A percentile compares a stretch with the other conserved stretches of the same genome.
Conservation (phyloP, 2,329 filamentous ascomycete species). For the Aspergillus arachidicola region DNA sequence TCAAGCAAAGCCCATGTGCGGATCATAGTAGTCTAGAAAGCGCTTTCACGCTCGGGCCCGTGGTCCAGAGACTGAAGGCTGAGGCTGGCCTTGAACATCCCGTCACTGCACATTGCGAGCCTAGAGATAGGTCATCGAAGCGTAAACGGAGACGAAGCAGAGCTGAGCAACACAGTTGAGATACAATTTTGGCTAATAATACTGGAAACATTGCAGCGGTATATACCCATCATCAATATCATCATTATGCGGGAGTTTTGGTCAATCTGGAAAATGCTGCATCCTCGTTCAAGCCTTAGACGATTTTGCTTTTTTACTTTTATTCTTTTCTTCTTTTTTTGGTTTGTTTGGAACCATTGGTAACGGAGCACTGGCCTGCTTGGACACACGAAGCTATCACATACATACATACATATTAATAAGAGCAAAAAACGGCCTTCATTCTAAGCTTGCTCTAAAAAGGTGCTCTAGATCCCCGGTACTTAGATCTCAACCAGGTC, state of each 20-base stretch:
- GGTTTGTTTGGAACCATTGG: not conserved
- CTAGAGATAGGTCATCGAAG: slow-evolving; percentile 8
- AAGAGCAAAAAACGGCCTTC: not conserved
- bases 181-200: slow-evolving; percentile 4
- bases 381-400: not conserved
- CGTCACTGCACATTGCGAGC: slow-evolving; percentile 8
- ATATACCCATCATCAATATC: not conserved
- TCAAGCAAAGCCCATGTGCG: slow-evolving; percentile 73
- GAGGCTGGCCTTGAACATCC: slow-evolving; percentile 42
- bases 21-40: slow-evolving; percentile 67
- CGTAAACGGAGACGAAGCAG: slow-evolving; percentile 20
- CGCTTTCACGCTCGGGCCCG: slow-evolving; percentile 68
- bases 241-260: not conserved
- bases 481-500: not conserved
- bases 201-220: not conserved
- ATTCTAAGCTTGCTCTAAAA: not conserved
- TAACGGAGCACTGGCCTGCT: not conserved
- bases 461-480: not conserved
- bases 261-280: not conserved
- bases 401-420: not conserved
- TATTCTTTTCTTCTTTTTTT: not conserved
- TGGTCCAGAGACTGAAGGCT: slow-evolving; percentile 59
- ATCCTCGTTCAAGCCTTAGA: not conserved
- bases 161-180: slow-evolving; percentile 10
- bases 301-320: not conserved